These are phyloP conservation scores for Acanthochlamys bracteata DNA, from an alignment of 106 monocot species.

Conservation along the genomic window DNA sequence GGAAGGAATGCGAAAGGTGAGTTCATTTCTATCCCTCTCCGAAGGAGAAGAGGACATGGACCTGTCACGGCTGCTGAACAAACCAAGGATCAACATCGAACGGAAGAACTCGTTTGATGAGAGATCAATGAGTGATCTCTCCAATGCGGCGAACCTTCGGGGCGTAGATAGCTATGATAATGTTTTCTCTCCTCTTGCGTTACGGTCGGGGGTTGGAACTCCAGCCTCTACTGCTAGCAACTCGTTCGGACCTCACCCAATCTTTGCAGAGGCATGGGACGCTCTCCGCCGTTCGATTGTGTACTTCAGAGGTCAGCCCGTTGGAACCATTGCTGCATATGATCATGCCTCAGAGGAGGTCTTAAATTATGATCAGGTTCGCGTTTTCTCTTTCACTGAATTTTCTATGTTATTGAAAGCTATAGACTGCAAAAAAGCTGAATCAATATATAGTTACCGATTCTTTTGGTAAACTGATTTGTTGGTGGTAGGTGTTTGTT, in stretches of 20 bases:
- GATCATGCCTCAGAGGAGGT: conserved; percentile 87
- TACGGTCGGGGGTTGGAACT: conserved; percentile 19
- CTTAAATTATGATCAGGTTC: conserved; percentile 94
- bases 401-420: too few relatives aligned
- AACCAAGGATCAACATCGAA: conserved; percentile 59
- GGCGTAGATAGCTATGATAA: conserved; percentile 14
- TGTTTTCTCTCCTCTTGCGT: conserved; percentile 12
- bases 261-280: conserved; percentile 85
- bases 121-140: conserved; percentile 64
- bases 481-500: conserved; percentile 54
- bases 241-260: conserved; percentile 74
- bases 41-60: conserved; percentile 55
- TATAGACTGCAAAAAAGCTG: too few relatives aligned
- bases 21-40: conserved; percentile 34
- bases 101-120: conserved; percentile 86
- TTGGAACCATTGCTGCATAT: conserved; percentile 82
- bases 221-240: conserved; percentile 12
- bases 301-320: conserved; percentile 60
- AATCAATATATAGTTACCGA: too few relatives aligned
- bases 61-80: conserved; percentile 43
- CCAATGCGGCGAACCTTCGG: conserved; percentile 10
- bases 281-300: conserved; percentile 72
- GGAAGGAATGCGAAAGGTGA: conserved; percentile 25
- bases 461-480: too few relatives aligned
- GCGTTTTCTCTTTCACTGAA: too few relatives aligned